Base-by-base conservation (phyloP, 345 rosid species). In the Gossypium bickii region DNA sequence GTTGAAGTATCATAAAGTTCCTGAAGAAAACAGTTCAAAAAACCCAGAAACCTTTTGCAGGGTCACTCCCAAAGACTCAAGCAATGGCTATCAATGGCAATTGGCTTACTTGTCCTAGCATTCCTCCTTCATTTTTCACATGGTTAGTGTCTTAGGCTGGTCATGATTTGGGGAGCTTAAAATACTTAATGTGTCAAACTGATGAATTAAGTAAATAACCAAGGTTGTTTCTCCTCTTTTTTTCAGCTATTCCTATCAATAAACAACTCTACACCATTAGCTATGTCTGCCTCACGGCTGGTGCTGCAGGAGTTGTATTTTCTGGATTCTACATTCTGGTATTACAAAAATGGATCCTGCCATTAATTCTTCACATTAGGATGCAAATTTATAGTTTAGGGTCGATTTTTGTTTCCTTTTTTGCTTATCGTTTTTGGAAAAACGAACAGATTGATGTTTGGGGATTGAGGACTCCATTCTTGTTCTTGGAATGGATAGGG, bases 181-280 rank as follows among this genome's bases (percentile, higher is more conserved):
- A 27, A 10, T 15, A 29, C 43, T 11, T 13, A 13, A 2, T 11
- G 12, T 9, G 25, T 9, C 27, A 55, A 49, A n/a, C 58, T 7
- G 58, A n/a, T 55, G 29, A 57, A 71, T 47, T 1, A 29, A 4
- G 5, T 29, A 29, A 29, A 18, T 2, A 4, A n/a, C 55, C 6
- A 4, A 10, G 10, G 1, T 41, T 2, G 52, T 57, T 53, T 74
- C 70, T 2, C 13, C 70, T 1, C 13, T 27, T 8, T 7, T 61
- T 68, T 81, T 71, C 86, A 84, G 93, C 88, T 58, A 86, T 87
- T 83, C 91, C 89, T 4, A 83, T 89, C 57, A 89, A 87, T 83
- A 89, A 87, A 74, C 90, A 89, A 72, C 90, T 89, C 13, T 87
- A 89, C 77, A 87, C 86, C 82, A 75, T 89, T 76, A 87, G 93